Evolutionary conservation across 352 stramenopile species (phyloP).

Genomic region (Pythium folliculosum): DNA sequence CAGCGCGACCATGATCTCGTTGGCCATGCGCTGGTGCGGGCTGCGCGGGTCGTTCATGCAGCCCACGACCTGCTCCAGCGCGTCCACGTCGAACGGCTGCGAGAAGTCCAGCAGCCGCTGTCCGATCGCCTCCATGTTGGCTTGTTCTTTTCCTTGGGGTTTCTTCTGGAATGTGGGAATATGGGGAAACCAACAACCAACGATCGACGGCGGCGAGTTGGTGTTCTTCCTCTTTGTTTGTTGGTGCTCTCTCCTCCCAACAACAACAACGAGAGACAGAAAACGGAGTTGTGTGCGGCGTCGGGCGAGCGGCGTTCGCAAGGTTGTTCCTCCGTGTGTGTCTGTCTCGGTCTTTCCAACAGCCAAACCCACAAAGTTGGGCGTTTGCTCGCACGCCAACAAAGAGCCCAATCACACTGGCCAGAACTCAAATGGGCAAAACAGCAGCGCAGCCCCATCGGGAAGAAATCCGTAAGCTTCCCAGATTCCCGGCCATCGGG

Average conservation of each 20-base stretch:
- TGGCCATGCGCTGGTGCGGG: constrained; percentile 90
- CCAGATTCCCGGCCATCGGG: constrained; percentile 4
- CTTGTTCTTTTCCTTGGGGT: not conserved
- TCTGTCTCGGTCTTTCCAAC: constrained; percentile 7
- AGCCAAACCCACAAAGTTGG: not conserved
- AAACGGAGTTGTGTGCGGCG: not conserved
- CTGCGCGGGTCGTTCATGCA: constrained; percentile 96
- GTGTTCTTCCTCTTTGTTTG: not conserved
- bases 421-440: constrained; percentile 24
- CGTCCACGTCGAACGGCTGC: constrained; percentile 94
- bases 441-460: not conserved
- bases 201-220: not conserved
- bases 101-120: constrained; percentile 93
- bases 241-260: not conserved
- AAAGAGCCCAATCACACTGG: constrained; percentile 12
- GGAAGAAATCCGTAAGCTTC: constrained; percentile 13
- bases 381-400: constrained; percentile 5
- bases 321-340: not conserved
- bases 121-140: constrained; percentile 86
- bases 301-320: not conserved
- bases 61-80: constrained; percentile 96
- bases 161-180: not conserved
- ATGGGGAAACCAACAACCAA: not conserved
- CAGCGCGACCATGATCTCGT: constrained; percentile 94
- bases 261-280: not conserved